Evolutionary conservation across 2,329 filamentous ascomycete species (phyloP).

Genomic region (Xylaria digitata): DNA sequence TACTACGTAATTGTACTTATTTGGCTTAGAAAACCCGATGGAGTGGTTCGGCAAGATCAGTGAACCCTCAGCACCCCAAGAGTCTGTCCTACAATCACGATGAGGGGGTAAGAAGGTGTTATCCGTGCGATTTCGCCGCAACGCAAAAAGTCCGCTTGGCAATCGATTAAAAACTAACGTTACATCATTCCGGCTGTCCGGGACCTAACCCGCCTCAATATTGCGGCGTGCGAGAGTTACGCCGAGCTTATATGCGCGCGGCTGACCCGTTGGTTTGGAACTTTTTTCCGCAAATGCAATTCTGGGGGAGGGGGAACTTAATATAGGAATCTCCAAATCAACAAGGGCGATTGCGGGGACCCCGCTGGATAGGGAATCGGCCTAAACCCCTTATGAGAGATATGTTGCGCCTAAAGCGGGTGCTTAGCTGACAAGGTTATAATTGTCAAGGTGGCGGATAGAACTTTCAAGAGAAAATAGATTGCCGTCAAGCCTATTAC

Average conservation of each 20-base stretch:
- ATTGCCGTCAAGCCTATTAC: neutral
- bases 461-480: neutral
- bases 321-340: constrained; percentile 1
- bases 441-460: neutral
- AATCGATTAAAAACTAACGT: constrained; percentile 2
- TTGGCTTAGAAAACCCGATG: neutral
- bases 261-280: constrained; percentile 25
- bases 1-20: no score
- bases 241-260: constrained; percentile 16
- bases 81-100: neutral
- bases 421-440: neutral
- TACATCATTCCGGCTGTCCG: constrained; percentile 17
- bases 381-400: neutral
- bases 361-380: neutral
- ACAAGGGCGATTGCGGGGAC: neutral
- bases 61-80: neutral
- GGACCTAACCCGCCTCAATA: constrained; percentile 21
- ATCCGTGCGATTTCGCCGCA: neutral
- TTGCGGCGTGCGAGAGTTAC: constrained; percentile 18
- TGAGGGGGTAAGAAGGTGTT: neutral
- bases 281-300: neutral
- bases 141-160: neutral
- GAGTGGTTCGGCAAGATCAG: neutral
- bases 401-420: neutral
- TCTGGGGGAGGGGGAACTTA: neutral